Percentiles rank a stretch among this genome's conserved stretches.
These are phyloP conservation scores for Dichomitus squalens DNA, from an alignment of 1,284 basidiomycete genomes.

Conservation along the genomic window DNA sequence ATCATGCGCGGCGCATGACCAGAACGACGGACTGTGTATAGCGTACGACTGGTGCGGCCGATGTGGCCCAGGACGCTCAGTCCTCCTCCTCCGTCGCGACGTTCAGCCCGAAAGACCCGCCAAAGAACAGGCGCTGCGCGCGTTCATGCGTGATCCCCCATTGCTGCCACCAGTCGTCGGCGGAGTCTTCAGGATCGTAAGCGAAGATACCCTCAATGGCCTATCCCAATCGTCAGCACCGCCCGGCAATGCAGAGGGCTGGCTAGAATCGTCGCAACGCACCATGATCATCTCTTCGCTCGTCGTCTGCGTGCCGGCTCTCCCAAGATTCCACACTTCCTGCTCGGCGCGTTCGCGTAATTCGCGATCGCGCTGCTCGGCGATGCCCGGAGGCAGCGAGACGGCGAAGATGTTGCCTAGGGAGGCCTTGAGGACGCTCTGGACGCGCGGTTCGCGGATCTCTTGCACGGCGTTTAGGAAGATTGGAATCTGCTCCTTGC, in stretches of 20 bases:
- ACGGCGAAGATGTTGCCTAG: slow-evolving; percentile 26
- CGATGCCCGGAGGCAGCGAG: slow-evolving; percentile 23
- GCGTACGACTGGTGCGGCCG: no score
- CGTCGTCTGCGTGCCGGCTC: slow-evolving; percentile 10
- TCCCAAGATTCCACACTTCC: slow-evolving; percentile 11
- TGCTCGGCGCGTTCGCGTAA: slow-evolving; percentile 14
- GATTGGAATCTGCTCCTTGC: slow-evolving; percentile 49
- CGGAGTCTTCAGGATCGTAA: slow-evolving; percentile 40
- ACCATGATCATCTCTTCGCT: slow-evolving; percentile 21
- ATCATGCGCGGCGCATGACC: no score
- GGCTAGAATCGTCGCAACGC: neutral
- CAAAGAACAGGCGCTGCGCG: no score
- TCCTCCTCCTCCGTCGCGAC: no score
- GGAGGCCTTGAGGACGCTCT: slow-evolving; percentile 19
- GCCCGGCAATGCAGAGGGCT: slow-evolving; percentile 10
- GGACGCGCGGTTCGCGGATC: slow-evolving; percentile 34
- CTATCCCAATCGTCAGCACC: slow-evolving; percentile 3
- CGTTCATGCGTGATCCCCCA: slow-evolving; percentile 39
- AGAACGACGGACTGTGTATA: no score
- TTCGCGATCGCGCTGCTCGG: slow-evolving; percentile 10
- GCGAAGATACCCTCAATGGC: slow-evolving; percentile 31
- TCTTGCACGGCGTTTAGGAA: slow-evolving; percentile 58
- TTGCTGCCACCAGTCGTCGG: slow-evolving; percentile 40
- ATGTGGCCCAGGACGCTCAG: no score
- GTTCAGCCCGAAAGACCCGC: no score